Conservation (phyloP, 2,329 filamentous ascomycete species). For the Aspergillus sojae region DNA sequence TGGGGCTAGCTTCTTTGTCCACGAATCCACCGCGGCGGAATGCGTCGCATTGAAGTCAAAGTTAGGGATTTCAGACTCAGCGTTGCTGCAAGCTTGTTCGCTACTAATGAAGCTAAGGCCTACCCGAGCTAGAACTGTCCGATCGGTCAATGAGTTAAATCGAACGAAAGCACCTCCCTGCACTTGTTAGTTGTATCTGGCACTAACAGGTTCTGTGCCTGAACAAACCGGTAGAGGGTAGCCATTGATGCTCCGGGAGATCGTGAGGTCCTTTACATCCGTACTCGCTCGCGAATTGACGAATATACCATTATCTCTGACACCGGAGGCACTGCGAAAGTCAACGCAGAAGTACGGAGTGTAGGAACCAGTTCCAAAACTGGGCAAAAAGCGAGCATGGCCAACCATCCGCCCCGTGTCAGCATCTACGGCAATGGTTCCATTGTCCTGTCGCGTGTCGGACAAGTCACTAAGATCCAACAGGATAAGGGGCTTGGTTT, state of each 20-base stretch:
- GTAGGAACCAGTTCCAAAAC: constrained; percentile 66
- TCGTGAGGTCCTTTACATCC: constrained; percentile 56
- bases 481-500: constrained; percentile 59
- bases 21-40: constrained; percentile 56
- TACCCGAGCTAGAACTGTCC: constrained; percentile 64
- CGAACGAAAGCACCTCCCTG: constrained; percentile 67
- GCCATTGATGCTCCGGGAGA: constrained; percentile 60
- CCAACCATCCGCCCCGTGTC: constrained; percentile 64
- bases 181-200: constrained; percentile 25
- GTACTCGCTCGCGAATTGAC: constrained; percentile 62
- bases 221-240: constrained; percentile 50
- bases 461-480: constrained; percentile 67
- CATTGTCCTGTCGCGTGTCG: constrained; percentile 62
- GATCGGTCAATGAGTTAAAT: constrained; percentile 55
- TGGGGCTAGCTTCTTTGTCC: constrained; percentile 58
- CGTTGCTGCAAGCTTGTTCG: constrained; percentile 67
- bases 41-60: constrained; percentile 63
- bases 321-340: constrained; percentile 56
- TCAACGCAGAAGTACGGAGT: constrained; percentile 68
- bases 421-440: constrained; percentile 58
- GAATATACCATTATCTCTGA: constrained; percentile 66
- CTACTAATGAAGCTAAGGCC: constrained; percentile 70
- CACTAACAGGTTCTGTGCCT: not conserved
- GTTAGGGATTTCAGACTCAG: constrained; percentile 66
- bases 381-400: constrained; percentile 62